Evolutionary conservation across 305 asterid genomes (phyloP).

Genomic region (Ilex paraguariensis): DNA sequence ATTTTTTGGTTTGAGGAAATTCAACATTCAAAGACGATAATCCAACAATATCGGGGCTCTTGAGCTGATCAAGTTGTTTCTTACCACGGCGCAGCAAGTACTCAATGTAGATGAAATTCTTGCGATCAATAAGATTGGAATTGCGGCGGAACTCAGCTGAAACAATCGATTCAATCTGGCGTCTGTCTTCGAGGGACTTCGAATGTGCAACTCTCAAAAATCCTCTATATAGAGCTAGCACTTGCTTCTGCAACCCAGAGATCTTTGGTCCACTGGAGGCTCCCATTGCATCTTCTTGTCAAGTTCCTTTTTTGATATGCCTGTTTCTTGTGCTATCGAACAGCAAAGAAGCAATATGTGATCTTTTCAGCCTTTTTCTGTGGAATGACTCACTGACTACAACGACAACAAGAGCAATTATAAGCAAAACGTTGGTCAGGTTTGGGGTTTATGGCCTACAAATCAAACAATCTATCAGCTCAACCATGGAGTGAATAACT

Average conservation of each 20-base stretch:
- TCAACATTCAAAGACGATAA: constrained; percentile 48
- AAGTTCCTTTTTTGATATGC: constrained; percentile 1
- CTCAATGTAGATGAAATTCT: constrained; percentile 71
- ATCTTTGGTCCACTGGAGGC: constrained; percentile 48
- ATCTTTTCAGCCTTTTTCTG: too few relatives aligned
- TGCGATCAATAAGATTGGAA: constrained; percentile 68
- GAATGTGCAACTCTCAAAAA: constrained; percentile 74
- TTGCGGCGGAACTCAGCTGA: constrained; percentile 70
- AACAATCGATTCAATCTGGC: constrained; percentile 55
- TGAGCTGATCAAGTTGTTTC: constrained; percentile 85
- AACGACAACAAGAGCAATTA: too few relatives aligned
- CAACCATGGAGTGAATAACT: too few relatives aligned
- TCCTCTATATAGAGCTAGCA: constrained; percentile 73
- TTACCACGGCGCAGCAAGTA: constrained; percentile 75
- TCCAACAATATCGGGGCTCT: constrained; percentile 64
- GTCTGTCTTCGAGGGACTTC: constrained; percentile 67
- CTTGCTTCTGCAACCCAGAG: constrained; percentile 94
- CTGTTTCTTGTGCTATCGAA: not conserved
- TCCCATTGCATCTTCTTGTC: constrained; percentile 46
- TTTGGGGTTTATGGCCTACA: too few relatives aligned
- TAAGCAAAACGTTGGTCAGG: too few relatives aligned
- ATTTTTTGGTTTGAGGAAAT: constrained; percentile 30
- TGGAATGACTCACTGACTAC: too few relatives aligned
- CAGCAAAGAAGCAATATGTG: too few relatives aligned
- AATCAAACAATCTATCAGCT: too few relatives aligned